Evolutionary conservation across 805 yeast species (phyloP).

Genomic region (Saccharomycopsis lassenensis): DNA sequence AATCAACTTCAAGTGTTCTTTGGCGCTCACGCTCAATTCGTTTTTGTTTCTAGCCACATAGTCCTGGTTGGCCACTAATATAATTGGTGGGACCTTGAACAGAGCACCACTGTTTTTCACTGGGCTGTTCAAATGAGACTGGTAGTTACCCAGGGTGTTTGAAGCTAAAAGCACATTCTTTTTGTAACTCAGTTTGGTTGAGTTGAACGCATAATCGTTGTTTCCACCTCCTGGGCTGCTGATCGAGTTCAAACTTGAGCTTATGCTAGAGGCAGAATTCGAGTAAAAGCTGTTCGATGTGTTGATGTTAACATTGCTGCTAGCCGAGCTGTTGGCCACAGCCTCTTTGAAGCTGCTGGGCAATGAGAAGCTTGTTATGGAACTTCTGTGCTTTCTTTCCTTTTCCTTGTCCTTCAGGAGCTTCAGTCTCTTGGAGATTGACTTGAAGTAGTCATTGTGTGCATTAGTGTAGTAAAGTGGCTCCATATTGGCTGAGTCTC

Average conservation of each 20-base stretch:
- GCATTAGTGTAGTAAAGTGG: slow-evolving; percentile 17
- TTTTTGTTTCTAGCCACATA: slow-evolving; percentile 33
- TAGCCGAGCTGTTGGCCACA: not conserved
- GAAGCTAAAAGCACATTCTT: too few species aligned
- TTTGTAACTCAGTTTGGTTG: not conserved
- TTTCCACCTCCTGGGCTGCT: not conserved
- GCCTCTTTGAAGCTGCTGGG: slow-evolving; percentile 7
- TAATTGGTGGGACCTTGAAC: too few species aligned
- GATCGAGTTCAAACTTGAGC: too few species aligned
- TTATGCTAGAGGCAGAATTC: too few species aligned
- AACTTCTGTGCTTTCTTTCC: slow-evolving; percentile 7
- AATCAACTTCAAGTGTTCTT: slow-evolving; percentile 41
- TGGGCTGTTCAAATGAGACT: too few species aligned
- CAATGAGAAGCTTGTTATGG: slow-evolving; percentile 13
- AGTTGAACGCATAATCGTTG: not conserved
- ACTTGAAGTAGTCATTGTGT: slow-evolving; percentile 16
- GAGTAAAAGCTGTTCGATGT: too few species aligned
- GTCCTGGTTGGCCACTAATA: slow-evolving; percentile 36
- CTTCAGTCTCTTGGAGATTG: slow-evolving; percentile 14
- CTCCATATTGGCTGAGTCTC: slow-evolving; percentile 13
- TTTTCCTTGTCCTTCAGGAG: slow-evolving; percentile 8
- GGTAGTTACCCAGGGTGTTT: too few species aligned
- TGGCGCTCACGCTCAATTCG: slow-evolving; percentile 37
- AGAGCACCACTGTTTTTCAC: too few species aligned
- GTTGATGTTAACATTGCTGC: not conserved